Evolutionary conservation across 2,329 filamentous ascomycete species (phyloP).

Genomic region (Pseudopithomyces maydicus): DNA sequence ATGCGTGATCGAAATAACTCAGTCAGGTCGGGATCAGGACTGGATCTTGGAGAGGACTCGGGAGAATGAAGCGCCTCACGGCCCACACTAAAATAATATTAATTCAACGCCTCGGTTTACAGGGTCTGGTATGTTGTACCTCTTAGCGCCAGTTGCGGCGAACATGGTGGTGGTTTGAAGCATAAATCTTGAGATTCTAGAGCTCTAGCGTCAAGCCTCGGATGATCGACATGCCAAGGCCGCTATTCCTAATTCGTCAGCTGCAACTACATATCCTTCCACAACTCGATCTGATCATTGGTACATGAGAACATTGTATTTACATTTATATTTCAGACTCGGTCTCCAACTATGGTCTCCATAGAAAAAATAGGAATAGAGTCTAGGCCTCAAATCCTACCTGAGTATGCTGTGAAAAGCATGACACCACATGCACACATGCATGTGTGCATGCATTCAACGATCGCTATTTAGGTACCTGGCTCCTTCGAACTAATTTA

Average conservation of each 20-base stretch:
- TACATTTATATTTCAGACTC: too few relatives aligned
- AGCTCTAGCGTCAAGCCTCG: not conserved
- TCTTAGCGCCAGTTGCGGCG: not conserved
- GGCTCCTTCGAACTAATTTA: too few relatives aligned
- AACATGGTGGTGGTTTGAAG: not conserved
- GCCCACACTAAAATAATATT: conserved; percentile 28
- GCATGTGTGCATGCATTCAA: too few relatives aligned
- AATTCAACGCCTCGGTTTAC: not conserved
- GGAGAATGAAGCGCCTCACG: conserved; percentile 43
- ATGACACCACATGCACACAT: too few relatives aligned
- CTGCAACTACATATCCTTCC: not conserved
- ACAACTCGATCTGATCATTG: not conserved
- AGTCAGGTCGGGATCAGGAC: conserved; percentile 39
- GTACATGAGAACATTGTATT: too few relatives aligned
- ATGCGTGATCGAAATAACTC: conserved; percentile 35
- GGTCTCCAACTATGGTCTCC: too few relatives aligned
- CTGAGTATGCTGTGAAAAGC: too few relatives aligned
- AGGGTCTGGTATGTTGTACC: not conserved
- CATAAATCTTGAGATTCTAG: not conserved
- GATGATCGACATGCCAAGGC: conserved; percentile 4
- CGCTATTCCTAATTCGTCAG: not conserved
- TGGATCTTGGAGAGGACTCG: conserved; percentile 37
- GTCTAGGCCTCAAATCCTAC: too few relatives aligned
- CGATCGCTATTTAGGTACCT: too few relatives aligned
- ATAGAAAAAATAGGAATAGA: too few relatives aligned